Conservation (phyloP, 345 rosid species). For the Heritiera littoralis region DNA sequence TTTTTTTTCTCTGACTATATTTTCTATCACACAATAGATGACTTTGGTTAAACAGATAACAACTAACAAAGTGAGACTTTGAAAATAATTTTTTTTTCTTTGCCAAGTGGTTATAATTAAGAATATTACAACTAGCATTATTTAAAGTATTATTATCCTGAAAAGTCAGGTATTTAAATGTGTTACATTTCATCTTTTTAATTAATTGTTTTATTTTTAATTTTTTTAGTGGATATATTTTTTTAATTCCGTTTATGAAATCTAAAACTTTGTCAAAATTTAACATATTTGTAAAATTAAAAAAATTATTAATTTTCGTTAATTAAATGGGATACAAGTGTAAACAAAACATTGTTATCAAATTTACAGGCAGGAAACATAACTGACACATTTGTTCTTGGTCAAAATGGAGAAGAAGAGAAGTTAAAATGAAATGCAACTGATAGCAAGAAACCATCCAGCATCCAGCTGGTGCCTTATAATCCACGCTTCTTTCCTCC, state of each 20-base stretch:
- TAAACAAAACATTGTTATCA: not conserved
- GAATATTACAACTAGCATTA: not conserved
- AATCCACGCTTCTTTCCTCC: constrained; percentile 39
- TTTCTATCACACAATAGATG: constrained; percentile 11
- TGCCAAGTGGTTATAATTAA: constrained; percentile 6
- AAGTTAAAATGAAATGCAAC: not conserved
- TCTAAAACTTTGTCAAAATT: too few relatives aligned
- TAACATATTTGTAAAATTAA: too few relatives aligned
- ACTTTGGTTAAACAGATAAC: constrained; percentile 36
- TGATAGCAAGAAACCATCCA: constrained; percentile 33
- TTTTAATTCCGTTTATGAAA: too few relatives aligned
- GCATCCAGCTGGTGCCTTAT: constrained; percentile 41
- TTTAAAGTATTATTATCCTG: too few relatives aligned
- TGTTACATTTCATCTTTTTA: too few relatives aligned
- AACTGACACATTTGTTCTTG: constrained; percentile 18
- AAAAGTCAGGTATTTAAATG: too few relatives aligned
- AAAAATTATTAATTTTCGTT: too few relatives aligned
- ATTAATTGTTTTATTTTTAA: too few relatives aligned
- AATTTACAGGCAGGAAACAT: not conserved
- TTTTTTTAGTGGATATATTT: too few relatives aligned
- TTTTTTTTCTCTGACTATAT: not conserved
- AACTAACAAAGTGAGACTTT: constrained; percentile 34
- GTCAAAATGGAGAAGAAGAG: constrained; percentile 32
- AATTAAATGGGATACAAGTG: not conserved
- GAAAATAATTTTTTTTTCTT: not conserved